Conservation (phyloP, 306 rosid genomes). For the Castanea sativa region DNA sequence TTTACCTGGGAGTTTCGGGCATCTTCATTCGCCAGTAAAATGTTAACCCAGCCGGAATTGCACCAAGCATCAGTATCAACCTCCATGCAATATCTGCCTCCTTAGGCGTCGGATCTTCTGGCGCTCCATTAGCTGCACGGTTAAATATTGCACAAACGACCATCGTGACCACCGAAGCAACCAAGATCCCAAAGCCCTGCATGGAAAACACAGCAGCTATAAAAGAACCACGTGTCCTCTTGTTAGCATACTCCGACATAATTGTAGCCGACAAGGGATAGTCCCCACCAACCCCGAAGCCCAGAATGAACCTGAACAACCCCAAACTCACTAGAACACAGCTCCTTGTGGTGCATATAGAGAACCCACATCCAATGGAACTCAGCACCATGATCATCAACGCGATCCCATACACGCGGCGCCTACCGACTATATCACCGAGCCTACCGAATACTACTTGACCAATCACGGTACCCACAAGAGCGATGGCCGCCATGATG, state of each 20-base stretch:
- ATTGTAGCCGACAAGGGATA: slow-evolving; percentile 76
- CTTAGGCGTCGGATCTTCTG: slow-evolving; percentile 18
- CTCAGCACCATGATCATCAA: slow-evolving; percentile 52
- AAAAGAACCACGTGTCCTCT: slow-evolving; percentile 66
- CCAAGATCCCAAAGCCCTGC: slow-evolving; percentile 83
- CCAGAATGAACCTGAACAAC: slow-evolving; percentile 67
- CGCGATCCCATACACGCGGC: slow-evolving; percentile 54
- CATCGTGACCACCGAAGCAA: slow-evolving; percentile 52
- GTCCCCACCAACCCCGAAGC: slow-evolving; percentile 81
- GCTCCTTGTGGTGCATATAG: slow-evolving; percentile 39
- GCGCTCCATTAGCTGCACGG: not conserved
- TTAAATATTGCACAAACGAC: slow-evolving; percentile 50
- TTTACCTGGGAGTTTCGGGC: slow-evolving; percentile 89
- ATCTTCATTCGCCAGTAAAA: slow-evolving; percentile 85
- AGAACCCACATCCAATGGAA: slow-evolving; percentile 64
- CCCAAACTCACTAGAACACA: slow-evolving; percentile 53
- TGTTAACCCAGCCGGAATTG: slow-evolving; percentile 70
- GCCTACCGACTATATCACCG: slow-evolving; percentile 59
- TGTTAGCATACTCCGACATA: slow-evolving; percentile 86
- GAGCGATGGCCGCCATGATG: slow-evolving; percentile 34
- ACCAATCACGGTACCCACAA: slow-evolving; percentile 55
- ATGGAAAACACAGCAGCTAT: slow-evolving; percentile 79
- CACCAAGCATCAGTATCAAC: slow-evolving; percentile 64
- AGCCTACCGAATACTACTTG: slow-evolving; percentile 59
- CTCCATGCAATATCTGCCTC: slow-evolving; percentile 74